Conservation (phyloP, 177 flowering plant genomes). For the Telopea speciosissima region DNA sequence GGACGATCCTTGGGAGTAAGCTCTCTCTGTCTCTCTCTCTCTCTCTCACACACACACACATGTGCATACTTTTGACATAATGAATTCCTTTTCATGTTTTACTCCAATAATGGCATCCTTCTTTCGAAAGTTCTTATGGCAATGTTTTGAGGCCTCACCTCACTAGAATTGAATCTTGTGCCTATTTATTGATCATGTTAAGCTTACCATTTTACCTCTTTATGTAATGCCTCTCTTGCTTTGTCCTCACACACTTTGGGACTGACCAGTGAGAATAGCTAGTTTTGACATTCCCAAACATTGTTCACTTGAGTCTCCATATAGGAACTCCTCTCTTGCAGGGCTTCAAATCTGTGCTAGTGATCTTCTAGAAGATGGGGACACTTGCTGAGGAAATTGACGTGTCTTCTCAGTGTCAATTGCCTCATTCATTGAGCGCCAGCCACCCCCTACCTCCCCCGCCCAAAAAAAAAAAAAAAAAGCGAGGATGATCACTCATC, state of each 20-base stretch:
- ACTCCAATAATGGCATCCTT: neutral
- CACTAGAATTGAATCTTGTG: neutral
- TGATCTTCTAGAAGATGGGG: too few species aligned
- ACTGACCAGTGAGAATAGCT: neutral
- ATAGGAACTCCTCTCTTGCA: too few species aligned
- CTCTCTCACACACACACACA: neutral
- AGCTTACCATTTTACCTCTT: neutral
- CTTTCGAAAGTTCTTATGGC: neutral
- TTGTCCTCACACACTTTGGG: neutral
- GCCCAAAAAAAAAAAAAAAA: too few species aligned
- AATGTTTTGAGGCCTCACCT: neutral
- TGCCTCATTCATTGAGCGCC: too few species aligned
- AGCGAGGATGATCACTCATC: too few species aligned
- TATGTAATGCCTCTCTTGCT: neutral
- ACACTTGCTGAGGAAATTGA: too few species aligned
- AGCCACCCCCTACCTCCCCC: neutral
- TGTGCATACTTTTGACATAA: neutral
- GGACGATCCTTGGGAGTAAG: slow-evolving; percentile 92
- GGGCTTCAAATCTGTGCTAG: too few species aligned
- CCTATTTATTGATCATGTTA: neutral
- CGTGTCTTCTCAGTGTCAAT: too few species aligned
- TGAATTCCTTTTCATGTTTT: neutral
- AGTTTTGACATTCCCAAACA: too few species aligned
- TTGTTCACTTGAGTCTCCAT: neutral
- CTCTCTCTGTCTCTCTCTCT: slow-evolving; percentile 7